Evolutionary conservation across 1,139 yeast genomes (phyloP), one percentile per base, ranked within the genome.

Genomic region (Saccharomyces hybrid): DNA sequence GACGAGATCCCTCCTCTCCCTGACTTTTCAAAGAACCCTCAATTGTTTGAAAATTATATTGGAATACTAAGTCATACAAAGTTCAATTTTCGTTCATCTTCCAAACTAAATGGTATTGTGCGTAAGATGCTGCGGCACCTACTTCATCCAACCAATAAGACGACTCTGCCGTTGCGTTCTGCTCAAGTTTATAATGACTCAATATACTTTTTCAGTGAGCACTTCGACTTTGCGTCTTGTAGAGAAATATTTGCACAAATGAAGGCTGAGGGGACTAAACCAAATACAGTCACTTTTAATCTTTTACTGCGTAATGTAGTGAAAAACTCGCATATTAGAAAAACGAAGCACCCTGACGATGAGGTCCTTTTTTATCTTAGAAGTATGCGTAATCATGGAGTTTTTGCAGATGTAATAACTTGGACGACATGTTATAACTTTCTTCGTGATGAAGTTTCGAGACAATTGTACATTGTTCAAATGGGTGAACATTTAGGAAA

Each of bases 261-360:
- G 69, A 64, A 70, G 25, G 51, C 67, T 2, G 74, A 73, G 50
- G 70, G 70, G 1, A 57, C 70, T 9, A 50, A 56, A 2, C 77
- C 77, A 3, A 73, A 75, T 52, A 68, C 78, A 2, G 73, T 70
- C 25, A 79, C 82, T 0, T 79, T 73, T 61, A 78, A 78, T 58
- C 58, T 74, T 14, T 55, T 78, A 62, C 54, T 77, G 5, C 62
- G 58, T 48, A 65, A 61, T 44, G 48, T 70, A 6, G 38, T 65
- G 5, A 64, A 61, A 13, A 62, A 67, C 31, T 61, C 65, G 26
- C 62, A 59, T 14, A 64, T 66, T 8, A 62, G 70, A 44, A 71
- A 69, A 52, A 60, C 58, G 25, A 59, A 67, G n/a, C 62, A 65
- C 26, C 68, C 70, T 3, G 62, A 64, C 44, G 60, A 61, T 25